Base-by-base conservation (phyloP, 495 filamentous ascomycete species). In the Aspergillus ellipticus region DNA sequence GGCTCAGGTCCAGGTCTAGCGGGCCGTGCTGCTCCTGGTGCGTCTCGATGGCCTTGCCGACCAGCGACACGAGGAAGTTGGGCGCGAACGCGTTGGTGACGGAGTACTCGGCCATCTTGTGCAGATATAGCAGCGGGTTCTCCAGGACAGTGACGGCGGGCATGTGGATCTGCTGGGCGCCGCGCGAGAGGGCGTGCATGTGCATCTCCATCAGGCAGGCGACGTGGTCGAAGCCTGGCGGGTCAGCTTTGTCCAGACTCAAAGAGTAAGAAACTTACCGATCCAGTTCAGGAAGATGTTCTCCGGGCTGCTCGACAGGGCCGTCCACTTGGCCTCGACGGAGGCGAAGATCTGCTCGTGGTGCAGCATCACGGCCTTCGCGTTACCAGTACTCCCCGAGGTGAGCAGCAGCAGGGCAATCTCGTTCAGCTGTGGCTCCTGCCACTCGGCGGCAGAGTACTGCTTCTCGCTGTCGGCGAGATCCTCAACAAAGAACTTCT, bases 201-300 rank as follows among this genome's bases (percentile, higher is more conserved):
- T 47, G 43, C 19, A 47, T 47, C 21, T 47, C 43, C 20, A 47
- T 26, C 20, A 47, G 43, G 13, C 20, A 24, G 10, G 20, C 43
- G 2, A 47, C 43, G 13, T 47, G 43, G 43, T 47, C 43, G 19
- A 47, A n/a, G 11, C 35, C 35, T 39, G 11, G 24, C 3, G 4
- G 24, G 24, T 28, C 24, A 28, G 24, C 24, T 28, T n/a, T n/a
- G n/a, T n/a, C 9, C 31, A 1, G 31, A 2, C 31, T 2, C 31
- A 33, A 33, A 33, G 6, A 9, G 6, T 2, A 33, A 13, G 31
- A 10, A 33, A 10, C 6, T 39, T 39, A 39, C 20, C 43, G 21
- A 47, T 47, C 43, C 43, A 47, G 20, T 24, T 47, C 2, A 47
- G 6, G 74, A 63, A 6, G 73, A 66, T 53, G 60, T 74, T 11